Conservation (phyloP, 2,329 filamentous ascomycete genomes). For the Aureobasidium lini region DNA sequence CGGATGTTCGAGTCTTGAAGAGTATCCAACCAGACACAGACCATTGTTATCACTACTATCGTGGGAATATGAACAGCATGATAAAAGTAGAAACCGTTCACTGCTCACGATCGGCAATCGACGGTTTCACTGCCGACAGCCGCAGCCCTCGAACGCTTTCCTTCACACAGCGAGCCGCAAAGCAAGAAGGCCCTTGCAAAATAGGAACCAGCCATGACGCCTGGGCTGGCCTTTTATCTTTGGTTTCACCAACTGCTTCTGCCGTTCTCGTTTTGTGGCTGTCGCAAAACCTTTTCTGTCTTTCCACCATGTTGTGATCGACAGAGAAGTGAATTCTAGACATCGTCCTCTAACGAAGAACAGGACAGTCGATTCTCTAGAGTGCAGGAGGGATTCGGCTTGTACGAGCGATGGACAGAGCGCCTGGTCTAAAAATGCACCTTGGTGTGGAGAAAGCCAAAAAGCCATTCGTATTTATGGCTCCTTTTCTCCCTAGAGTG, state of each 20-base stretch:
- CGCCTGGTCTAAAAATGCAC: slow-evolving; percentile 5
- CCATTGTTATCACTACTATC: not conserved
- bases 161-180: not conserved
- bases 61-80: not conserved
- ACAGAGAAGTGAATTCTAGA: not conserved
- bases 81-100: slow-evolving; percentile 9
- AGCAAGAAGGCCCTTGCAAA: not conserved
- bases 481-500: not conserved
- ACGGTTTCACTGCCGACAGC: slow-evolving; percentile 11
- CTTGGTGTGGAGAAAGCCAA: not conserved
- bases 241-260: not conserved
- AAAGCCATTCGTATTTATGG: slow-evolving; percentile 8
- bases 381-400: not conserved
- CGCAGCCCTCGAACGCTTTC: not conserved
- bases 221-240: not conserved
- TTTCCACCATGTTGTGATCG: not conserved
- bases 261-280: slow-evolving; percentile 4
- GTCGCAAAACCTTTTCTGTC: not conserved
- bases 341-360: not conserved
- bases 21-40: not conserved
- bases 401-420: slow-evolving; percentile 7
- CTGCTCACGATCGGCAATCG: slow-evolving; percentile 9
- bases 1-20: not conserved
- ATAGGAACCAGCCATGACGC: not conserved
- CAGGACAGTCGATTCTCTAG: slow-evolving; percentile 1